These are phyloP conservation scores for Cronartium ribicola DNA, from an alignment of 1,284 basidiomycete genomes.

Conservation along the genomic window DNA sequence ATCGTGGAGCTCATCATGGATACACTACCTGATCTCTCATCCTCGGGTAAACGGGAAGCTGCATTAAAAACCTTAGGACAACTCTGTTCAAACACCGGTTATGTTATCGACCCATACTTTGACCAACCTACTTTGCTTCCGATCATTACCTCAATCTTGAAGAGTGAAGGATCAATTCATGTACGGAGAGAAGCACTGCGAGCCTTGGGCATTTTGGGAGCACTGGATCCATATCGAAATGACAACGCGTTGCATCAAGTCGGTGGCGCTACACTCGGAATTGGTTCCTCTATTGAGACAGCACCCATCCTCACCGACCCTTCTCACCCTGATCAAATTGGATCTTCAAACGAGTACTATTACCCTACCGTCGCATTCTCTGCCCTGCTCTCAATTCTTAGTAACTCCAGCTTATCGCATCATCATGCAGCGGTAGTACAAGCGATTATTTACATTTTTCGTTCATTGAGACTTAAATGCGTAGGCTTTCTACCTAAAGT, in stretches of 20 bases:
- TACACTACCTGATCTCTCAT: constrained; percentile 78
- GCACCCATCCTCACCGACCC: constrained; percentile 57
- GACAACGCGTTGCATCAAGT: constrained; percentile 59
- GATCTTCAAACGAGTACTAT: constrained; percentile 71
- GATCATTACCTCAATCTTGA: constrained; percentile 77
- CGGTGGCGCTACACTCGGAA: constrained; percentile 24
- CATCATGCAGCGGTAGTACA: constrained; percentile 88
- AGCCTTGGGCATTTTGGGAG: constrained; percentile 92
- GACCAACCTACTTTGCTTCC: constrained; percentile 88
- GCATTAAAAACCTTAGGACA: constrained; percentile 91
- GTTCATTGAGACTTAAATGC: constrained; percentile 94
- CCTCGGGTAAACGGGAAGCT: constrained; percentile 78
- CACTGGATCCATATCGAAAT: constrained; percentile 93
- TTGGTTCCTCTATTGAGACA: constrained; percentile 17
- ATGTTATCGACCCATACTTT: constrained; percentile 84
- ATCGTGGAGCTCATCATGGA: constrained; percentile 86
- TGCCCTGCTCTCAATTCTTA: constrained; percentile 78
- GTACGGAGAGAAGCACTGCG: constrained; percentile 85
- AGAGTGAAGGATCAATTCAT: constrained; percentile 65
- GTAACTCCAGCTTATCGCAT: constrained; percentile 75
- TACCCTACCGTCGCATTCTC: constrained; percentile 96
- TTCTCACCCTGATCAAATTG: constrained; percentile 57
- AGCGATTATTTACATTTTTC: constrained; percentile 99
- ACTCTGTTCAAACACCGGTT: constrained; percentile 90
- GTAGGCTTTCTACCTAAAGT: constrained; percentile 94